Percentiles rank a stretch among this genome's conserved stretches.
Conservation (phyloP, 805 yeast genomes). For the Naumovozyma baii region DNA sequence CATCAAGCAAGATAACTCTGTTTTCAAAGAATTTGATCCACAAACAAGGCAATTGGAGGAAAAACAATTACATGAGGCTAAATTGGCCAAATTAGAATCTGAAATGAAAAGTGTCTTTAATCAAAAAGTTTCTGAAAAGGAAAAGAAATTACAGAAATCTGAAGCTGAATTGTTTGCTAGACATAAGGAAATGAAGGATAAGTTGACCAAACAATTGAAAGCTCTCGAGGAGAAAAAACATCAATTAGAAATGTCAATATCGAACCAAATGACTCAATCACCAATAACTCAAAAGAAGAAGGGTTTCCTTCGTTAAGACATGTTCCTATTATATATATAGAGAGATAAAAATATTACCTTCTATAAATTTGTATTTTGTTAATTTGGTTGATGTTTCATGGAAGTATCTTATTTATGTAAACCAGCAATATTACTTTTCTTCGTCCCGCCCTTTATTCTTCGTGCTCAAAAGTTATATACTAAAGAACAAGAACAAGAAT, state of each 20-base stretch:
- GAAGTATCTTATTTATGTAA: too few relatives aligned
- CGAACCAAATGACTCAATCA: constrained; percentile 33
- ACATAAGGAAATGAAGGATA: constrained; percentile 96
- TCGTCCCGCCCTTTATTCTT: too few relatives aligned
- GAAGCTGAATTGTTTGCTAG: constrained; percentile 93
- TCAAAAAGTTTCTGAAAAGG: constrained; percentile 93
- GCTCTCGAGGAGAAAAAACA: constrained; percentile 85
- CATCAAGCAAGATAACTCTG: constrained; percentile 81
- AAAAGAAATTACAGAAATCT: constrained; percentile 89
- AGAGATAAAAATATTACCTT: too few relatives aligned
- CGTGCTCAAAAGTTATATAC: too few relatives aligned
- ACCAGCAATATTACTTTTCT: too few relatives aligned
- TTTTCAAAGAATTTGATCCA: constrained; percentile 94
- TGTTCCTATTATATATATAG: too few relatives aligned
- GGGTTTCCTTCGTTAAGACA: constrained; percentile 60
- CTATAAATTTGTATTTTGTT: too few relatives aligned
- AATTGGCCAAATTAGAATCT: constrained; percentile 84
- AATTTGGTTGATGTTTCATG: too few relatives aligned
- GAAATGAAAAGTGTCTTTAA: constrained; percentile 96
- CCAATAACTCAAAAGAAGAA: constrained; percentile 52
- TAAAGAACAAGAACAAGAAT: too few relatives aligned
- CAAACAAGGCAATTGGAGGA: constrained; percentile 88
- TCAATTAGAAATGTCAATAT: constrained; percentile 49
- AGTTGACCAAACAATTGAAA: constrained; percentile 76
- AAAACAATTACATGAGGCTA: constrained; percentile 84